Conservation (phyloP, 1,284 basidiomycete species). For the Mycosarcoma maydis region DNA sequence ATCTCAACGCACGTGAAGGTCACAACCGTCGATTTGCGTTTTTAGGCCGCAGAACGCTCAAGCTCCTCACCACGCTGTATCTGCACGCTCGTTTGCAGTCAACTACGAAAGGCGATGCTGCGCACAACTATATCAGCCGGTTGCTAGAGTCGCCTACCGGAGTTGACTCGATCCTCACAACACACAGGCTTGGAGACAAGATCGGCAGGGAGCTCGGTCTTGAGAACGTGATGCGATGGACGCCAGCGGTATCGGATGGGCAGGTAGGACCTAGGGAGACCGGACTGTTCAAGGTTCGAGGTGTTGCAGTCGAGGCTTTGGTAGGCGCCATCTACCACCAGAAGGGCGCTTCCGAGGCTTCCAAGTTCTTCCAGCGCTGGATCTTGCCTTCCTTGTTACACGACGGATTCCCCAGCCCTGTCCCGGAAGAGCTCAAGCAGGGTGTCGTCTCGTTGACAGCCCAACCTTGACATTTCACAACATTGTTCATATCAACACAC, state of each 20-base stretch:
- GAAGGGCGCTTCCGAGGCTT: conserved; percentile 34
- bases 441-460: conserved; percentile 1
- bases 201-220: conserved; percentile 55
- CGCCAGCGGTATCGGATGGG: conserved; percentile 52
- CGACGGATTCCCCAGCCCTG: conserved; percentile 29
- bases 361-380: conserved; percentile 26
- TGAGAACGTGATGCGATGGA: conserved; percentile 67
- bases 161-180: conserved; percentile 51
- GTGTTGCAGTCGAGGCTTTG: conserved; percentile 63
- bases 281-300: conserved; percentile 65
- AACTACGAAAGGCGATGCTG: conserved; percentile 9
- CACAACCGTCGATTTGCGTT: conserved; percentile 63
- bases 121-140: conserved; percentile 38
- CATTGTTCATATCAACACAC: neutral
- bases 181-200: conserved; percentile 58
- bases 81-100: conserved; percentile 43
- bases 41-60: conserved; percentile 59
- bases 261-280: conserved; percentile 54
- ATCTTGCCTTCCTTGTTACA: conserved; percentile 31
- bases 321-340: conserved; percentile 66
- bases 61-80: conserved; percentile 59
- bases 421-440: conserved; percentile 30
- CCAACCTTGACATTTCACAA: neutral
- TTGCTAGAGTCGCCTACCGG: conserved; percentile 38
- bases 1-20: conserved; percentile 47